Evolutionary conservation across 1,284 basidiomycete genomes (phyloP), one percentile per base, ranked within the genome.

Genomic region (Puccinia novopanici): DNA sequence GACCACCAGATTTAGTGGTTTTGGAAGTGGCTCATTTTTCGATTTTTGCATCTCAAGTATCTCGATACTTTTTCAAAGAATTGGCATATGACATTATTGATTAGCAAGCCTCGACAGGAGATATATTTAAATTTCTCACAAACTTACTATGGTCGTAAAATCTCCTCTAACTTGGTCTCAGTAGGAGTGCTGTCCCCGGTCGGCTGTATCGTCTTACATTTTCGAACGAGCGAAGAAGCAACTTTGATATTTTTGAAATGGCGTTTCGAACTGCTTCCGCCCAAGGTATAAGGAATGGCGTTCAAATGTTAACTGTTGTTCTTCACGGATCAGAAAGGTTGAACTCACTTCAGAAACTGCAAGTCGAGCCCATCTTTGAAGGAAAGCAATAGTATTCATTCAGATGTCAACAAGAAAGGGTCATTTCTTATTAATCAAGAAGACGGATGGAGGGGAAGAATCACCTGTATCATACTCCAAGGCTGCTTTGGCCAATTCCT

Each of bases 1-100:
- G 42, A 91, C 84, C 30, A 91, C 88, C 80, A 88, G 89, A 82
- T 90, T 90, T 40, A 90, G 84, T 0, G 89, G 89, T 83, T 90
- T 91, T 42, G 54, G 22, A 55, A 73, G 50, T 34, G 52, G 48
- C 19, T 73, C 27, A 40, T 73, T 5, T 17, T 30, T 73, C 37
- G 52, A 37, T 40, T 73, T 73, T 73, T 73, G 50, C 9, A 40
- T 40, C n/a, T 73, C 70, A 13, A 73, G 70, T 40, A 13, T 57
- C 52, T 73, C 70, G 13, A 73, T 54, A 57, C 70, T 73, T 73
- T 73, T 54, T 8, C 34, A 37, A 10, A n/a, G 19, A 63, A 40
- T 17, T 63, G 59, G 5, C 17, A 27, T 40, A 17, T 40, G 34
- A 40, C 24, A 59, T 9, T n/a, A n/a, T n/a, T n/a, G n/a, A 34